Base-by-base conservation (phyloP, 495 filamentous ascomycete genomes). In the Ascobolus immersus region DNA sequence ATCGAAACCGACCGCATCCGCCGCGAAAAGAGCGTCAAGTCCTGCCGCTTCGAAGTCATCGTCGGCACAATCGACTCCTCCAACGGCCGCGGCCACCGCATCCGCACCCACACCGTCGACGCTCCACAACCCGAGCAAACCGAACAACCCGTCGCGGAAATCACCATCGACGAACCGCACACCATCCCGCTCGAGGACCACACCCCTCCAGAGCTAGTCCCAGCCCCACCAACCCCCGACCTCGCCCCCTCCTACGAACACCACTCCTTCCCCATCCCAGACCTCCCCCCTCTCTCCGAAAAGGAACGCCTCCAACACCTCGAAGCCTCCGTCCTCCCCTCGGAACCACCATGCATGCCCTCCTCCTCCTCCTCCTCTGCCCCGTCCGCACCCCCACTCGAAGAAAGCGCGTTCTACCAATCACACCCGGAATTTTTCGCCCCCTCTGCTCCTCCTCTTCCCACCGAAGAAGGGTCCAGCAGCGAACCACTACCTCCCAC, bases 1-100 rank as follows among this genome's bases (percentile, higher is more conserved):
- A 62, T 91, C n/a, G 79, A 93, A 39, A 96, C 86, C 0, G 76
- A 82, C 42, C 63, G 70, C 32, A 70, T 94, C 11, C 64, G 77
- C 28, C 68, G 84, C 23, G 73, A 44, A 22, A 92, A 90, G 44
- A 77, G 76, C 8, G 77, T 93, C 4, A 70, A 93, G 2, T 70
- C 72, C 5, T 73, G 75, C 17, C 57, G 67, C 1, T 82, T 84
- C 42, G 81, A 92, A 44, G 64, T 92, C 21, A 57, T 89, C 6
- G 67, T 94, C n/a, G 84, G 84, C 1, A 91, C 80, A 3, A 62
- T 61, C 33, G 86, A 96, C 51, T 84, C 67, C 38, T 62, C 61
- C 24, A 64, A 37, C 24, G 74, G 34, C 49, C 61, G 24, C 58
- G 65, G 43, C 56, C 58, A 28, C 68, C 70, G 50, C 17, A 32